Conservation (phyloP, 1,139 yeast genomes). For the Diutina pseudorugosa region DNA sequence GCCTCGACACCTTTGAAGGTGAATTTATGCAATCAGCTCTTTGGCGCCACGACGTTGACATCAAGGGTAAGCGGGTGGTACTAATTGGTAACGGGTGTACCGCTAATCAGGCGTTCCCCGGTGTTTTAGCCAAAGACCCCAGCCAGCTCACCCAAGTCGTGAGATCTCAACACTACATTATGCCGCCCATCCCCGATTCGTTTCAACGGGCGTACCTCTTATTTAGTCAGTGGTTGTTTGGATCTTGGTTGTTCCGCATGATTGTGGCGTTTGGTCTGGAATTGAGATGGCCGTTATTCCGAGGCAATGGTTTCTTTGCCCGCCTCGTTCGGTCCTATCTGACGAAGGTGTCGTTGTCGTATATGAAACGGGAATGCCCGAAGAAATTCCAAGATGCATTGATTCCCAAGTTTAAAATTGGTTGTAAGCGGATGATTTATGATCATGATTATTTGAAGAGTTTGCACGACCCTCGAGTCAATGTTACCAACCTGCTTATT, state of each 20-base stretch:
- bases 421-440: constrained; percentile 31
- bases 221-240: constrained; percentile 14
- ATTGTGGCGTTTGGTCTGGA: constrained; percentile 22
- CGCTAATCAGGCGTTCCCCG: constrained; percentile 15
- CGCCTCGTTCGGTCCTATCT: constrained; percentile 17
- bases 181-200: constrained; percentile 28
- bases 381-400: constrained; percentile 19
- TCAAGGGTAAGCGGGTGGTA: constrained; percentile 12
- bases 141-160: constrained; percentile 21
- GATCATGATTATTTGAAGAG: constrained; percentile 26
- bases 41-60: constrained; percentile 4
- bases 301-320: constrained; percentile 18
- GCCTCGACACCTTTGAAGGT: background rate
- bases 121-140: constrained; percentile 19
- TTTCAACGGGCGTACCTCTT: constrained; percentile 14
- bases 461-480: constrained; percentile 21
- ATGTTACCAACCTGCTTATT: constrained; percentile 17
- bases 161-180: constrained; percentile 27
- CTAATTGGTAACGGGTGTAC: constrained; percentile 17
- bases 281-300: constrained; percentile 23
- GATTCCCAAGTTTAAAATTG: constrained; percentile 29
- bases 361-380: constrained; percentile 23
- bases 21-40: background rate
- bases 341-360: constrained; percentile 12
- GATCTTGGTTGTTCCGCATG: constrained; percentile 18